Evolutionary conservation across 805 yeast genomes (phyloP).

Genomic region (Saturnispora hagleri): DNA sequence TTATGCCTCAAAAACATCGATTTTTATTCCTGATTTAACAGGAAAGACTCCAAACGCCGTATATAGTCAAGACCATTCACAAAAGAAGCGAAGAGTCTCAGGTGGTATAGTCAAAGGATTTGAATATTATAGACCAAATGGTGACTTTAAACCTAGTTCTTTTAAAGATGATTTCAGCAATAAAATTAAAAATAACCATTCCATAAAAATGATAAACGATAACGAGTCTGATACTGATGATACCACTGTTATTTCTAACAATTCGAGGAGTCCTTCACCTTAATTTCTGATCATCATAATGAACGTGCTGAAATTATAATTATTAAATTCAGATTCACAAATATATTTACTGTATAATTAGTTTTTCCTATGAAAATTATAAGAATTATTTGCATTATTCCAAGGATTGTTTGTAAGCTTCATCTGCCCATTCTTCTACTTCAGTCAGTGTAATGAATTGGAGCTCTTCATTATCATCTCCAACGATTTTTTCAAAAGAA

Average conservation of each 20-base stretch:
- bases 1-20: slow-evolving; percentile 23
- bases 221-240: background rate
- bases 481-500: slow-evolving; percentile 45
- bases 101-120: slow-evolving; percentile 1
- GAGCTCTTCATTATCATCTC: slow-evolving; percentile 30
- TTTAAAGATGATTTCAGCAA: background rate
- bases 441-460: slow-evolving; percentile 42
- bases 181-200: background rate
- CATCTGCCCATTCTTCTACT: slow-evolving; percentile 50
- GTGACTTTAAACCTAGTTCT: background rate
- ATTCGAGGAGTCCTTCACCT: background rate
- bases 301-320: background rate
- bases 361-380: background rate
- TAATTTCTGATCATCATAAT: background rate
- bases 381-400: background rate
- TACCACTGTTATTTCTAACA: background rate
- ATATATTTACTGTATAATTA: background rate
- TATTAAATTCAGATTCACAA: background rate
- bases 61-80: background rate
- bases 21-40: slow-evolving; percentile 14
- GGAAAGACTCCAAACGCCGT: slow-evolving; percentile 1
- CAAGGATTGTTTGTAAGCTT: slow-evolving; percentile 25
- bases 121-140: slow-evolving; percentile 4
- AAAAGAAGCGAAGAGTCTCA: slow-evolving; percentile 1
- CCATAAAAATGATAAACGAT: background rate